Evolutionary conservation across 164 flowering plant species (phyloP).

Genomic region (Pachysandra terminalis): DNA sequence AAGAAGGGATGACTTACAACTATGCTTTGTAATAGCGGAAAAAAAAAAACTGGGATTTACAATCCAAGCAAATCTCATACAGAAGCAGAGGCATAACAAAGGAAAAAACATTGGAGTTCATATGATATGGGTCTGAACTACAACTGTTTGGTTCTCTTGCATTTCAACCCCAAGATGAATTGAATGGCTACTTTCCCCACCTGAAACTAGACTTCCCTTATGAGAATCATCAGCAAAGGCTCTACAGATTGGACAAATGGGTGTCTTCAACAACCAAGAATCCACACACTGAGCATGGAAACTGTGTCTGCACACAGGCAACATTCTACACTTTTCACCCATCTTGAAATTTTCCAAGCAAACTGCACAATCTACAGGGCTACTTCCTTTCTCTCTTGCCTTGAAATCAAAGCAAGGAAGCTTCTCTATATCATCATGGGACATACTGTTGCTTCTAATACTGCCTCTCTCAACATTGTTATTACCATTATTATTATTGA

Average conservation of each 20-base stretch:
- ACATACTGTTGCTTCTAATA: constrained; percentile 31
- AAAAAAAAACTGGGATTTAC: not conserved
- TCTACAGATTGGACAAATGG: constrained; percentile 48
- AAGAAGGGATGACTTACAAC: no score
- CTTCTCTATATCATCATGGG: constrained; percentile 47
- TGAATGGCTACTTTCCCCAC: constrained; percentile 13
- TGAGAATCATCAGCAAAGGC: constrained; percentile 17
- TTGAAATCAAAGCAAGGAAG: constrained; percentile 52
- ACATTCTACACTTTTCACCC: constrained; percentile 43
- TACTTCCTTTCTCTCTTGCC: constrained; percentile 23
- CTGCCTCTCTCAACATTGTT: constrained; percentile 5
- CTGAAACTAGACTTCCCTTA: not conserved
- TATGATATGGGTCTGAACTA: constrained; percentile 6
- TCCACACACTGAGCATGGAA: constrained; percentile 51
- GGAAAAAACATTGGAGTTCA: constrained; percentile 14
- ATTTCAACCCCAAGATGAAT: constrained; percentile 18
- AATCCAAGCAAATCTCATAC: not conserved
- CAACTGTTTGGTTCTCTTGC: constrained; percentile 18
- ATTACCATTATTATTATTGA: not conserved
- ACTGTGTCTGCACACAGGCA: constrained; percentile 43
- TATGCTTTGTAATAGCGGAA: no score
- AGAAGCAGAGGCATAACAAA: not conserved
- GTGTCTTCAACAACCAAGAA: constrained; percentile 41
- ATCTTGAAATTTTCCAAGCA: constrained; percentile 42
- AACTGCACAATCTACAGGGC: constrained; percentile 40